Evolutionary conservation across 208 protist species (phyloP).

Genomic region (Trypanosoma theileri): DNA sequence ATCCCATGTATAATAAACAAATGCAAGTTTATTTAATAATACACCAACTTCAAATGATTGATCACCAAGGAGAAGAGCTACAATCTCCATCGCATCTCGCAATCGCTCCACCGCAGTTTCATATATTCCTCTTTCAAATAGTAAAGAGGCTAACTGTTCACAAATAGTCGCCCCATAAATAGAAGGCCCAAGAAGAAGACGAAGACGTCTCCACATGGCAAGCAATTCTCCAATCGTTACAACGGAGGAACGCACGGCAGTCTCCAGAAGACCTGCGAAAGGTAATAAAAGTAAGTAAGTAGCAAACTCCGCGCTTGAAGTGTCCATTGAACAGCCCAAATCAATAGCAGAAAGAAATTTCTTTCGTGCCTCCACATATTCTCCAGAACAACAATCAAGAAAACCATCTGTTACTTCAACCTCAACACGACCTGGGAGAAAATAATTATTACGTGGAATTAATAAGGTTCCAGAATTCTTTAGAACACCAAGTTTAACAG

Average conservation of each 20-base stretch:
- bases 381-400: slow-evolving; percentile 1
- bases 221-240: slow-evolving; percentile 33
- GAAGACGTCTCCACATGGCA: slow-evolving; percentile 34
- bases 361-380: background rate
- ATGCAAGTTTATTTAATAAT: slow-evolving; percentile 53
- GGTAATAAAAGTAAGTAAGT: slow-evolving; percentile 33
- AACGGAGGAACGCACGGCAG: slow-evolving; percentile 24
- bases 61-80: slow-evolving; percentile 38
- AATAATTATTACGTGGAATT: slow-evolving; percentile 1
- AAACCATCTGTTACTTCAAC: background rate
- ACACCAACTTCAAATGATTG: slow-evolving; percentile 37
- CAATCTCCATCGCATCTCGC: slow-evolving; percentile 48
- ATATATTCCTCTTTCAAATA: slow-evolving; percentile 40
- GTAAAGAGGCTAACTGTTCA: slow-evolving; percentile 45
- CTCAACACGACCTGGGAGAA: slow-evolving; percentile 1
- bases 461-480: background rate
- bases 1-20: slow-evolving; percentile 60
- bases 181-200: slow-evolving; percentile 30
- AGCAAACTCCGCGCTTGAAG: slow-evolving; percentile 23
- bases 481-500: background rate
- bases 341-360: slow-evolving; percentile 4
- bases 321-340: slow-evolving; percentile 8
- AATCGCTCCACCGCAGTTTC: slow-evolving; percentile 36
- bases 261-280: slow-evolving; percentile 42
- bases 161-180: slow-evolving; percentile 36